A percentile compares a stretch with the other conserved stretches of the same genome.
Evolutionary conservation across 1,284 basidiomycete species (phyloP).

Genomic region (Wallemia mellicola): DNA sequence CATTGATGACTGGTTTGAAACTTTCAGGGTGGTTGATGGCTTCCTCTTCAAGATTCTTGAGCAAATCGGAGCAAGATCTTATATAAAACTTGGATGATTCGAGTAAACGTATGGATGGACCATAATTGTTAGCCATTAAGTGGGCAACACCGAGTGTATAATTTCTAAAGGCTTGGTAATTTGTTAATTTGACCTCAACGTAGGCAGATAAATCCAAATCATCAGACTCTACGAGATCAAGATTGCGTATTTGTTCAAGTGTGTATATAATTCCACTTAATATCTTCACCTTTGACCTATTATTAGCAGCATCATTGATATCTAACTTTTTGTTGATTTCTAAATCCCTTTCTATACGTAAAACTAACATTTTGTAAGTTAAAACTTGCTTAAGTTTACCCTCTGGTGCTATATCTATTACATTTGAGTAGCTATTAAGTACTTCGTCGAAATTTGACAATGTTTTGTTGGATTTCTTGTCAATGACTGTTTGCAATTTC

Average conservation of each 20-base stretch:
- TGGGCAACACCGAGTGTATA: background rate
- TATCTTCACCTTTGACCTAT: background rate
- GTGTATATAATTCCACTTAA: background rate
- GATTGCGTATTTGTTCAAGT: background rate
- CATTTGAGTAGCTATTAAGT: background rate
- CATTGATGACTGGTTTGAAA: background rate
- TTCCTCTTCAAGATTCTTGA: background rate
- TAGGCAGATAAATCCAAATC: background rate
- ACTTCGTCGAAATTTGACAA: background rate
- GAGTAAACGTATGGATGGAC: background rate
- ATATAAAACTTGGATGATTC: background rate
- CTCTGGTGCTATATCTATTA: background rate
- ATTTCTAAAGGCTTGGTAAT: background rate
- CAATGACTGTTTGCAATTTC: background rate
- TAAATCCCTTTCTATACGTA: background rate
- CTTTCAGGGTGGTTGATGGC: background rate
- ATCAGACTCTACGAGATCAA: background rate
- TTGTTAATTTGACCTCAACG: background rate
- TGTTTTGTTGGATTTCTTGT: background rate
- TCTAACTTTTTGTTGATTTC: background rate
- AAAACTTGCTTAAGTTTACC: background rate
- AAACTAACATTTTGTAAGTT: background rate
- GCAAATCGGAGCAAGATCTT: background rate
- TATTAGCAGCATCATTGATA: background rate
- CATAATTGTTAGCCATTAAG: background rate